Conservation (phyloP, 2,329 filamentous ascomycete species). For the Cladosporium phlei region DNA sequence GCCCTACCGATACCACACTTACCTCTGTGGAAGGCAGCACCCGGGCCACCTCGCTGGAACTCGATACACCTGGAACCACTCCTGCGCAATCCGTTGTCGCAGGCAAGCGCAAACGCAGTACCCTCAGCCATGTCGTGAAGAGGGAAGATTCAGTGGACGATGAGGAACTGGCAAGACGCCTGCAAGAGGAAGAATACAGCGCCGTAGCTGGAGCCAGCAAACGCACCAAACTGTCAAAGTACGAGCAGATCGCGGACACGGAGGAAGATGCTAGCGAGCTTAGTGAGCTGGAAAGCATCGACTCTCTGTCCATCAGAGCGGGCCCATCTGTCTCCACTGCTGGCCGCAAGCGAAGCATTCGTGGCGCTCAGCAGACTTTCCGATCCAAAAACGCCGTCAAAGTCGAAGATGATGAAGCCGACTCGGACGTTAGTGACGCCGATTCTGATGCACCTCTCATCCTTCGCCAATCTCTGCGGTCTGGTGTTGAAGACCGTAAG, state of each 20-base stretch:
- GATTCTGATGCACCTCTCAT: conserved; percentile 29
- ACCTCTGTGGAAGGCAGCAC: conserved; percentile 23
- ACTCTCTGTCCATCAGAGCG: conserved; percentile 14
- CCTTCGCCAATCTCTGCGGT: conserved; percentile 2
- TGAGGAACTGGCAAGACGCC: conserved; percentile 25
- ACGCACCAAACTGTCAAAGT: conserved; percentile 20
- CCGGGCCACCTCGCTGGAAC: conserved; percentile 45
- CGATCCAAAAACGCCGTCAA: conserved; percentile 25
- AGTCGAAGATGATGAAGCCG: conserved; percentile 39
- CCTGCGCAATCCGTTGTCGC: conserved; percentile 43
- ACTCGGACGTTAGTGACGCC: conserved; percentile 32
- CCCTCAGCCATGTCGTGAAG: conserved; percentile 21
- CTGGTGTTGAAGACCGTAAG: neutral
- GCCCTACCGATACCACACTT: conserved; percentile 16
- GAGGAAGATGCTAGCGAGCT: conserved; percentile 29
- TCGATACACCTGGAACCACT: conserved; percentile 61
- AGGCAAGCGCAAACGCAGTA: conserved; percentile 24
- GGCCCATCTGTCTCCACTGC: conserved; percentile 8
- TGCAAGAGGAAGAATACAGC: conserved; percentile 35
- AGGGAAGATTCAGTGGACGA: conserved; percentile 29
- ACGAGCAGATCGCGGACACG: conserved; percentile 26
- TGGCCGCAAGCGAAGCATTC: neutral
- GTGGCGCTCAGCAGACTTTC: conserved; percentile 23
- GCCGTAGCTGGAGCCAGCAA: conserved; percentile 21
- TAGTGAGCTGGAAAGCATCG: conserved; percentile 27